Evolutionary conservation across 2,329 filamentous ascomycete species (phyloP).

Genomic region (Monilinia laxa): DNA sequence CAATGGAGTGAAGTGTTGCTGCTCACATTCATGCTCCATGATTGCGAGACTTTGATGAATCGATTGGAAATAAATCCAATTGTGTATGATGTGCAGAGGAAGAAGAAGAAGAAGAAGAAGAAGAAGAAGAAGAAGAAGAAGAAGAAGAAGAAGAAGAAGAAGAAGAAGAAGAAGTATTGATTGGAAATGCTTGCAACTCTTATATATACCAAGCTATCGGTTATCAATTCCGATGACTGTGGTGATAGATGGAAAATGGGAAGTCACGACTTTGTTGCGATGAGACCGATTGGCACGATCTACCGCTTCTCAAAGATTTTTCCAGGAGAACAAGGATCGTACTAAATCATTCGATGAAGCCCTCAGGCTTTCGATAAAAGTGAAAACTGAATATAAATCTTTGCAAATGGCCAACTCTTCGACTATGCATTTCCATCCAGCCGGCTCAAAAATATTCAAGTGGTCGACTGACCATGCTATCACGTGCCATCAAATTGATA

Average conservation of each 20-base stretch:
- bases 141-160: too few species aligned
- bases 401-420: neutral
- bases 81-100: neutral
- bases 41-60: neutral
- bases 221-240: neutral
- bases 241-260: neutral
- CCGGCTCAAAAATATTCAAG: too few species aligned
- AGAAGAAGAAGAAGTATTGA: neutral
- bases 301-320: neutral
- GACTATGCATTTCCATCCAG: neutral
- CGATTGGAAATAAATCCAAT: neutral
- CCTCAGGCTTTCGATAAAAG: neutral
- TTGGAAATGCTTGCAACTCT: neutral
- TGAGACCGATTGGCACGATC: neutral
- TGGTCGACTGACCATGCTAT: neutral
- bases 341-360: neutral
- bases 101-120: neutral
- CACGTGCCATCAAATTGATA: neutral
- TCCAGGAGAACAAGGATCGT: neutral
- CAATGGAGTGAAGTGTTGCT: constrained; percentile 14
- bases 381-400: neutral
- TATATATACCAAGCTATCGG: too few species aligned
- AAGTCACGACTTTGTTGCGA: constrained; percentile 3
- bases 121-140: too few species aligned
- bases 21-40: constrained; percentile 20